Evolutionary conservation across 2,329 filamentous ascomycete genomes (phyloP).

Genomic region (Alternaria brassicae): DNA sequence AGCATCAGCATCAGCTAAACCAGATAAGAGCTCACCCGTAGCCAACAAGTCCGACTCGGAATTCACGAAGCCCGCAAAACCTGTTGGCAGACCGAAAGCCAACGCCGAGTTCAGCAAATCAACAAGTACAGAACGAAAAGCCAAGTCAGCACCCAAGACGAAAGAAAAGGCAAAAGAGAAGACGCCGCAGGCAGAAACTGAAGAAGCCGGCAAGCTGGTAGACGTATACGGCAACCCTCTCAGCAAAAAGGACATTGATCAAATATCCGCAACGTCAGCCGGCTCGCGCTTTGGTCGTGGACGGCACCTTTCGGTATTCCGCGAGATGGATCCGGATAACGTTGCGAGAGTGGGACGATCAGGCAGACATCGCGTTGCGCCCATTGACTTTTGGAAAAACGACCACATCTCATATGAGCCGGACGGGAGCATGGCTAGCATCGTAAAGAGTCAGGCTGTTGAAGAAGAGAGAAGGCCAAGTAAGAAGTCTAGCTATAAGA

Average conservation of each 20-base stretch:
- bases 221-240: slow-evolving; percentile 43
- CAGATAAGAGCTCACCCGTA: slow-evolving; percentile 14
- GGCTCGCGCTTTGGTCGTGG: slow-evolving; percentile 43
- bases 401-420: slow-evolving; percentile 76
- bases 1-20: slow-evolving; percentile 6
- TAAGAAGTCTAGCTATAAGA: slow-evolving; percentile 34
- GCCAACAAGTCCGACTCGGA: slow-evolving; percentile 24
- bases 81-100: slow-evolving; percentile 32
- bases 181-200: slow-evolving; percentile 2
- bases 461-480: slow-evolving; percentile 45
- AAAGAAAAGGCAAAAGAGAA: slow-evolving; percentile 16
- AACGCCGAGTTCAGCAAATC: slow-evolving; percentile 29
- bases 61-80: slow-evolving; percentile 40
- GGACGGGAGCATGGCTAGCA: slow-evolving; percentile 73
- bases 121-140: slow-evolving; percentile 22
- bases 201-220: slow-evolving; percentile 40
- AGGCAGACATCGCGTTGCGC: slow-evolving; percentile 78
- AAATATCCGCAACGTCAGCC: slow-evolving; percentile 43
- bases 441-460: slow-evolving; percentile 75
- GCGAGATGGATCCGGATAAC: slow-evolving; percentile 42
- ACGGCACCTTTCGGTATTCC: slow-evolving; percentile 46
- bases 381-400: slow-evolving; percentile 85
- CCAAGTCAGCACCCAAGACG: slow-evolving; percentile 17
- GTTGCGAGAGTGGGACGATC: slow-evolving; percentile 61
- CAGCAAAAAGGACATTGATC: slow-evolving; percentile 42